These are phyloP conservation scores for Ustilago lituana DNA, from an alignment of 1,284 basidiomycete species.

Conservation along the genomic window DNA sequence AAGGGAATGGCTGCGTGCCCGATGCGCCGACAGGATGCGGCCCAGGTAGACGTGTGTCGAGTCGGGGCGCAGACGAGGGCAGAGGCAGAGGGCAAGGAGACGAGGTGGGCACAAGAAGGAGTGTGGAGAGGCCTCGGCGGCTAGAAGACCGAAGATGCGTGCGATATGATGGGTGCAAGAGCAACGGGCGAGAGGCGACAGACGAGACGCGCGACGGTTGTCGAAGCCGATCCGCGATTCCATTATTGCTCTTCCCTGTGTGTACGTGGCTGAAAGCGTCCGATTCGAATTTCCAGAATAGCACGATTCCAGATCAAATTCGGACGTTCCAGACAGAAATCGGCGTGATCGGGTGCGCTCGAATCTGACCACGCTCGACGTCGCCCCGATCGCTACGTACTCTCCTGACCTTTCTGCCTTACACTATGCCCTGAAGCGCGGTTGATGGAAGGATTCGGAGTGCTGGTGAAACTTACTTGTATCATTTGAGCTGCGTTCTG, in stretches of 20 bases:
- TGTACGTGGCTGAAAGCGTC: neutral
- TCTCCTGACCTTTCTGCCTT: too few species aligned
- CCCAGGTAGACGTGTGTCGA: neutral
- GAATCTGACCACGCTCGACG: neutral
- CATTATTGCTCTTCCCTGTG: neutral
- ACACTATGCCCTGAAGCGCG: too few species aligned
- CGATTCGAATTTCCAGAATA: neutral
- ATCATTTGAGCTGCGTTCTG: constrained; percentile 38
- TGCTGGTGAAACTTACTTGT: constrained; percentile 23
- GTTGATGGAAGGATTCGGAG: too few species aligned
- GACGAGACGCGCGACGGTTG: constrained; percentile 30
- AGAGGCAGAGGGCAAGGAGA: constrained; percentile 4
- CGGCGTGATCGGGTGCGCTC: neutral
- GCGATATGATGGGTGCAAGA: constrained; percentile 36
- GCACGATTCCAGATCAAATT: neutral
- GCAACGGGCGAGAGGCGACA: constrained; percentile 8
- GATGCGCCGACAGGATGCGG: constrained; percentile 1
- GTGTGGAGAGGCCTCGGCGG: constrained; percentile 14
- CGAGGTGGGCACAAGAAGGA: constrained; percentile 1
- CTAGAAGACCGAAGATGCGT: constrained; percentile 32
- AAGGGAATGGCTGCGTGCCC: constrained; percentile 2
- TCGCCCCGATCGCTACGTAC: constrained; percentile 6
- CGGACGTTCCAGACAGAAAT: neutral
- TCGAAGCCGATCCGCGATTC: constrained; percentile 4
- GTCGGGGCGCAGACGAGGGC: neutral